Evolutionary conservation across 1,284 basidiomycete genomes (phyloP), one percentile per base, ranked within the genome.

Genomic region (Singerocomus inundabilis): DNA sequence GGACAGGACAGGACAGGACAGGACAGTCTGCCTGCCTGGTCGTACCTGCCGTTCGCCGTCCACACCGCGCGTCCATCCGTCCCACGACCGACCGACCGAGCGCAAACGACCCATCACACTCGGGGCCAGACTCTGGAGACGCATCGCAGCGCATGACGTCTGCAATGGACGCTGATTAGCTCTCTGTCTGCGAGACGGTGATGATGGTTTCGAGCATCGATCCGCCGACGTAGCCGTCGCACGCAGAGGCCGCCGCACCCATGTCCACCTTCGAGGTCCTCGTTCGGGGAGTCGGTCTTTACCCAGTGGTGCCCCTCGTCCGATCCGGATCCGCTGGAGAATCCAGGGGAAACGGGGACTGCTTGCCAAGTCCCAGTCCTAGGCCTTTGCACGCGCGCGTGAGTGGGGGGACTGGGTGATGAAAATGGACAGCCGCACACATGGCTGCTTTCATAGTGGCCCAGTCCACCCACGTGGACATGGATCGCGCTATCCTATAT

Each of bases 131-230:
- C 60, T 82, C n/a, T n/a, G n/a, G 79, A 4, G 79, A 82, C 0
- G 74, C 77, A 56, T 85, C 82, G 83, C 82, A 78, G 6, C 85
- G 69, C 84, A 87, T 87, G 21, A 83, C 71, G 29, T 84, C 84
- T 7, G 84, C 84, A 60, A 86, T 85, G 21, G 81, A 83, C 10
- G 80, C 77, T 59, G 75, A 86, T 49, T 75, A 63, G 13, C 69
- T 57, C 36, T 74, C 72, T 3, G 74, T 79, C 48, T 72, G 57
- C 36, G 68, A 58, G n/a, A n/a, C n/a, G n/a, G n/a, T n/a, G 8
- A 77, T 71, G 47, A 82, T 76, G 44, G 58, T 65, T 4, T 68
- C 70, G 30, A 85, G 66, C 5, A 73, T 74, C 12, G 67, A 66
- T 6, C 74, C 68, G 49, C 71, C 69, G 34, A 81, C 78, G 57